Evolutionary conservation across 1,139 yeast species (phyloP), one percentile per base, ranked within the genome.

Genomic region (Candida albicans): DNA sequence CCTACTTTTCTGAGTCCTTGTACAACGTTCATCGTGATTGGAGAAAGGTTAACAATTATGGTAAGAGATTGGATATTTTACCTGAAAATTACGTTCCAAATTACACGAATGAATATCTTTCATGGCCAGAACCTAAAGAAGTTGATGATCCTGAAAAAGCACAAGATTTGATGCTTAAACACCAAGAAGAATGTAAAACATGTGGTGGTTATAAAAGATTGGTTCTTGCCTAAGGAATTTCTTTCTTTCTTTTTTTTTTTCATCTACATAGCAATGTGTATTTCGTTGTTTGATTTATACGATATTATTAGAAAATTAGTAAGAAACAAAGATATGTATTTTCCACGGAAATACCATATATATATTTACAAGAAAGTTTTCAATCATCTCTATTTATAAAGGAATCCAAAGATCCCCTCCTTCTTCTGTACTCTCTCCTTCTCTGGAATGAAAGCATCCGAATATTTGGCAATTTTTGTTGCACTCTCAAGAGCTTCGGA

Each of bases 401-500:
- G 73, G 58, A 80, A 79, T 6, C 84, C 73, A 52, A 81, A 73
- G 70, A 76, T 68, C 15, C 82, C 76, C 31, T 77, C 68, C 54
- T 81, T 77, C 57, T 84, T 77, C 46, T 71, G 68, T 41, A 81
- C 82, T 57, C 87, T 75, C 52, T 81, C 84, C 56, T 86, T 75
- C 51, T 81, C 84, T 13, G 96, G 95, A 49, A 84, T 72, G 69
- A 85, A 93, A 0, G 90, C 89, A 48, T 79, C 82, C 42, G 89
- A 77, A 56, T 88, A 95, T 51, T 81, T 82, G 55, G 77, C 75
- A 56, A 93, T 87, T 66, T 87, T 86, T 38, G 77, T 81, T n/a
- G 84, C 83, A 18, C 95, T 96, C 47, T 84, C 84, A 29, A 76
- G 75, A 18, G 90, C 91, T 42, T 83, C 87, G 53, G 85, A 89